Percentiles rank a stretch among this genome's conserved stretches.
These are phyloP conservation scores for Suhomyces vadensis DNA, from an alignment of 805 yeast species.

Conservation along the genomic window DNA sequence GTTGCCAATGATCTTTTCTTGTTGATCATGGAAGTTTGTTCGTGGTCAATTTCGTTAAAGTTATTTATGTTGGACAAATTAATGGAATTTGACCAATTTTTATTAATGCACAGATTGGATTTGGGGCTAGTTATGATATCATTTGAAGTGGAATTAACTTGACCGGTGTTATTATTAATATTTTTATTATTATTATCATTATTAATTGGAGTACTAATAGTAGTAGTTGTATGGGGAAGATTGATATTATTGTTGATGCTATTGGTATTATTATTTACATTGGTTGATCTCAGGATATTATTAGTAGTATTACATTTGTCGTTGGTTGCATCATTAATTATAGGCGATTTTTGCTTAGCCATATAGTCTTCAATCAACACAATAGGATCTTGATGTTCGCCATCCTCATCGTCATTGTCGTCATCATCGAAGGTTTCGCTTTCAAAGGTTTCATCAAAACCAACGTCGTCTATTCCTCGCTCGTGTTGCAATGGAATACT, in stretches of 20 bases:
- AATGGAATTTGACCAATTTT: not conserved
- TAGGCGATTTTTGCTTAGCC: slow-evolving; percentile 13
- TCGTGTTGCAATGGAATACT: not conserved
- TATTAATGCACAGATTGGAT: not conserved
- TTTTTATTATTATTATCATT: not conserved
- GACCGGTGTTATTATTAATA: not conserved
- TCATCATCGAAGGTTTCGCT: slow-evolving; percentile 10
- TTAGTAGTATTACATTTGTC: not conserved
- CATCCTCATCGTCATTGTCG: slow-evolving; percentile 16
- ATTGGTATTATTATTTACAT: too few relatives aligned
- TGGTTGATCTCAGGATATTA: not conserved
- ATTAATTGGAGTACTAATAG: not conserved
- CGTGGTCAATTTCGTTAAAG: slow-evolving; percentile 4
- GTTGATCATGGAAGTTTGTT: slow-evolving; percentile 20
- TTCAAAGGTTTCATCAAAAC: slow-evolving; percentile 12
- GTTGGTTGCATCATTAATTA: too few relatives aligned
- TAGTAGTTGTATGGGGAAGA: too few relatives aligned
- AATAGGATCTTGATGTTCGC: slow-evolving; percentile 38
- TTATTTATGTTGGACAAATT: too few relatives aligned
- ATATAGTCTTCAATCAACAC: slow-evolving; percentile 62
- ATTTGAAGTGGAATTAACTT: not conserved
- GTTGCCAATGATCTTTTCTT: slow-evolving; percentile 40
- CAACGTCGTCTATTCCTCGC: not conserved
- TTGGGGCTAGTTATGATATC: too few relatives aligned
- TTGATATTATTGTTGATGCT: too few relatives aligned